These are phyloP conservation scores for Solanum chilense DNA, from an alignment of 257 asterid genomes.

Conservation along the genomic window DNA sequence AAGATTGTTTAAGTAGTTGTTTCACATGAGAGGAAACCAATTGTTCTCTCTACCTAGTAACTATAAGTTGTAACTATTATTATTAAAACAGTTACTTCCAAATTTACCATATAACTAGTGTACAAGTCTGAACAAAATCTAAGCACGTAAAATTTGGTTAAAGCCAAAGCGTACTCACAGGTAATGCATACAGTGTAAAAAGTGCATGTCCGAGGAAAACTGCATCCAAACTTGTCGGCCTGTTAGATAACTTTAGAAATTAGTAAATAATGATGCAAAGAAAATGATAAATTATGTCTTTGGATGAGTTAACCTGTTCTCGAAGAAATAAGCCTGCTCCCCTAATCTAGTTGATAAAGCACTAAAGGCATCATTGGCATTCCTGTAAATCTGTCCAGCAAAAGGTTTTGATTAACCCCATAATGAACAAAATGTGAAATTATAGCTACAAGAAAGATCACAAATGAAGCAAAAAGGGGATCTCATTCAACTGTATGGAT, in stretches of 20 bases:
- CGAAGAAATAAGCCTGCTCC: constrained; percentile 58
- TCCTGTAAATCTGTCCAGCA: constrained; percentile 61
- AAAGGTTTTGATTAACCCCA: neutral
- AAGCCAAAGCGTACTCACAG: constrained; percentile 46
- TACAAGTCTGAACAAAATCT: neutral
- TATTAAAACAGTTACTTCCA: neutral
- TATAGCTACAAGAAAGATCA: neutral
- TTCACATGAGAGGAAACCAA: neutral
- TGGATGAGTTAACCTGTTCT: constrained; percentile 39
- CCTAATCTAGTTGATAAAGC: constrained; percentile 75
- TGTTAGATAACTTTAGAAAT: constrained; percentile 6
- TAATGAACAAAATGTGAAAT: neutral
- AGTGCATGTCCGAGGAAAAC: constrained; percentile 66
- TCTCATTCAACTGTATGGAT: neutral
- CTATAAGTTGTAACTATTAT: neutral
- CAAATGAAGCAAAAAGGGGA: neutral
- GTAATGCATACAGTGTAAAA: constrained; percentile 73
- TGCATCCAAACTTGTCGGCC: constrained; percentile 97
- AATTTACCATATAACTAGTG: neutral
- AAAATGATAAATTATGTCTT: neutral
- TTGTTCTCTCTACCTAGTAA: neutral
- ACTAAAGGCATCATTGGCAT: constrained; percentile 52
- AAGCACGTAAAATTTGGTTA: neutral
- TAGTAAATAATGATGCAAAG: neutral
- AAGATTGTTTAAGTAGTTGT: neutral